Evolutionary conservation across 495 filamentous ascomycete species (phyloP), one percentile per base, ranked within the genome.

Genomic region (Talaromyces liani): DNA sequence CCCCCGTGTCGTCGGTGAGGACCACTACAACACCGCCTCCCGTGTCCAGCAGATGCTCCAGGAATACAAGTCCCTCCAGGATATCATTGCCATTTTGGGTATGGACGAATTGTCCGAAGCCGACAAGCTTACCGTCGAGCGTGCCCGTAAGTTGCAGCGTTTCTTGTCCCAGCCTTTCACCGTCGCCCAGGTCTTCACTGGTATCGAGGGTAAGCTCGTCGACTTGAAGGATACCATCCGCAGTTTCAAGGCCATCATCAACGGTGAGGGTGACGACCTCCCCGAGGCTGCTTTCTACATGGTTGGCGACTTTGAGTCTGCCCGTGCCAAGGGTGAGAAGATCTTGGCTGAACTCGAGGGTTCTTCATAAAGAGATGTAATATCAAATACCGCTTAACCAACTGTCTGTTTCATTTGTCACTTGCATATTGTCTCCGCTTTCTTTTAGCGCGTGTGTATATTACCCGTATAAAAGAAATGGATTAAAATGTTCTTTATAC

Each of bases 1-100:
- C 83, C 90, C 94, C 77, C 92, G 93, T 87, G 87, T 98, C 71
- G 91, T 98, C 72, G 94, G 94, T 77, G 83, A 98, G 66, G 94
- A 98, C 65, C 94, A 98, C 87, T 98, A 98, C 87, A 75, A 91
- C 49, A 94, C 89, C 70, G 94, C 94, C 80, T 90, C 88, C 76
- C 86, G 87, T 69, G 94, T 98, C 75, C 94, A 98, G 84, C 90
- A 93, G 84, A 98, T 97, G 84, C 86, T 98, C 77, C 94, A 98
- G 82, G 95, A 97, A 86, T 98, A 98, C 90, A 98, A 98, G 90
- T 97, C 93, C 63, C 90, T 98, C 66, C 94, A 98, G 80, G 94
- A 98, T 85, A 98, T 98, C 87, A 98, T 98, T 85, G 94, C 94
- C 81, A 98, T 98, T 90, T 79, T 98, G 75, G 94, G 94, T 87